These are phyloP conservation scores for Wickerhamomyces sydowiorum DNA, from an alignment of 805 yeast genomes.

Conservation along the genomic window DNA sequence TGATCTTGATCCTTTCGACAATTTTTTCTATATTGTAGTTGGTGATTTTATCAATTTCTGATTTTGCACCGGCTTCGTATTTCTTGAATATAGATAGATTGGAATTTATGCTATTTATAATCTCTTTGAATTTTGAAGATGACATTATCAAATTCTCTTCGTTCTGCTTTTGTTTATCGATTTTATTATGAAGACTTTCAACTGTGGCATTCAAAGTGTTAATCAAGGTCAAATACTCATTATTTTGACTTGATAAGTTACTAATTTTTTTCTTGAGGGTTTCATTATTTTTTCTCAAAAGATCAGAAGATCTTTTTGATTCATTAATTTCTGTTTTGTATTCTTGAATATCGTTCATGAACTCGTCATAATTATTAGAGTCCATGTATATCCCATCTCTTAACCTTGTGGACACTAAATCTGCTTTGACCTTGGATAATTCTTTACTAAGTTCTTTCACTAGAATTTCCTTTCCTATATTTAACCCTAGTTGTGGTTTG, in stretches of 20 bases:
- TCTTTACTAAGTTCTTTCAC: conserved; percentile 44
- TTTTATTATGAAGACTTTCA: conserved; percentile 23
- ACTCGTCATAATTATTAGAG: conserved; percentile 48
- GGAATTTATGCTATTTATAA: conserved; percentile 24
- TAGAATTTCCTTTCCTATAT: conserved; percentile 44
- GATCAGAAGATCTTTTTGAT: conserved; percentile 33
- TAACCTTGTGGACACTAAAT: conserved; percentile 53
- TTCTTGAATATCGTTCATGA: conserved; percentile 43
- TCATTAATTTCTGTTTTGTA: conserved; percentile 46
- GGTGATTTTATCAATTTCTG: conserved; percentile 9
- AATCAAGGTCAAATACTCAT: conserved; percentile 18
- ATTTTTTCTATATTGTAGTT: conserved; percentile 4
- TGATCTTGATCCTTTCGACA: conserved; percentile 2
- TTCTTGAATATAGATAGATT: conserved; percentile 21
- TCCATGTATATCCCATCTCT: conserved; percentile 66
- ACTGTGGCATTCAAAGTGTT: conserved; percentile 22
- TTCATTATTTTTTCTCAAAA: conserved; percentile 31
- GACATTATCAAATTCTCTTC: conserved; percentile 27
- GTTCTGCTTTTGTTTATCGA: conserved; percentile 24
- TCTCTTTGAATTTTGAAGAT: conserved; percentile 26
- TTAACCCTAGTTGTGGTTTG: conserved; percentile 58
- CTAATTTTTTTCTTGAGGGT: conserved; percentile 18
- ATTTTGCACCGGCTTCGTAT: conserved; percentile 17
- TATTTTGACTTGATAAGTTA: conserved; percentile 16
- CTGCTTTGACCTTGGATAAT: conserved; percentile 45